A percentile compares a stretch with the other conserved stretches of the same genome.
These are phyloP conservation scores for Vigna radiata DNA, from an alignment of 306 rosid species.

Conservation along the genomic window DNA sequence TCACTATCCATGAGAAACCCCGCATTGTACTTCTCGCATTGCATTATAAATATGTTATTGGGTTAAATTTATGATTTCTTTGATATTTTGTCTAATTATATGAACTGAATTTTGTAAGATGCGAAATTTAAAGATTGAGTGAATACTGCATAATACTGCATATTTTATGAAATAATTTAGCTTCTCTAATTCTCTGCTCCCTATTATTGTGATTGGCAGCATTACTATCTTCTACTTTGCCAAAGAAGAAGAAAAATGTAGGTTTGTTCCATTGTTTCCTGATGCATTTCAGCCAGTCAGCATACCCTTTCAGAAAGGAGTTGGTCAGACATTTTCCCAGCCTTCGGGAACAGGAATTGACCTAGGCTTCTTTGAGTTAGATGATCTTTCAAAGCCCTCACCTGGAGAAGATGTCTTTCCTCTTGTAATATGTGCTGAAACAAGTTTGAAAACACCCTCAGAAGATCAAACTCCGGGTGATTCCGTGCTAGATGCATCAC, in stretches of 20 bases:
- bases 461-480: slow-evolving; percentile 50
- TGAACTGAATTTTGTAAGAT: slow-evolving; percentile 6
- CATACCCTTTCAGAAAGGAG: slow-evolving; percentile 84
- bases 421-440: slow-evolving; percentile 82
- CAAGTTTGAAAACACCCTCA: slow-evolving; percentile 52
- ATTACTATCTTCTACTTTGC: slow-evolving; percentile 83
- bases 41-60: slow-evolving; percentile 1
- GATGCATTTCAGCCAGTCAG: slow-evolving; percentile 66
- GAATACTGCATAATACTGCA: slow-evolving; percentile 1
- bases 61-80: slow-evolving; percentile 29
- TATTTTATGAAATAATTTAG: slow-evolving; percentile 21
- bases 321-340: slow-evolving; percentile 76
- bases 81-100: background rate
- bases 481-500: slow-evolving; percentile 51
- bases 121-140: slow-evolving; percentile 24
- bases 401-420: slow-evolving; percentile 78
- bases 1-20: background rate
- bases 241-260: slow-evolving; percentile 82
- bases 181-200: slow-evolving; percentile 35
- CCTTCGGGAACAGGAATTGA: slow-evolving; percentile 89
- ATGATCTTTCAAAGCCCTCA: slow-evolving; percentile 88
- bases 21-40: background rate
- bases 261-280: slow-evolving; percentile 70
- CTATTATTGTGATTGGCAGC: slow-evolving; percentile 55
- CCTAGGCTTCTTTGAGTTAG: slow-evolving; percentile 85